A percentile compares a stretch with the other conserved stretches of the same genome.
These are phyloP conservation scores for Skeletonema grethae DNA, from an alignment of 108 stramenopile genomes.

Conservation along the genomic window DNA sequence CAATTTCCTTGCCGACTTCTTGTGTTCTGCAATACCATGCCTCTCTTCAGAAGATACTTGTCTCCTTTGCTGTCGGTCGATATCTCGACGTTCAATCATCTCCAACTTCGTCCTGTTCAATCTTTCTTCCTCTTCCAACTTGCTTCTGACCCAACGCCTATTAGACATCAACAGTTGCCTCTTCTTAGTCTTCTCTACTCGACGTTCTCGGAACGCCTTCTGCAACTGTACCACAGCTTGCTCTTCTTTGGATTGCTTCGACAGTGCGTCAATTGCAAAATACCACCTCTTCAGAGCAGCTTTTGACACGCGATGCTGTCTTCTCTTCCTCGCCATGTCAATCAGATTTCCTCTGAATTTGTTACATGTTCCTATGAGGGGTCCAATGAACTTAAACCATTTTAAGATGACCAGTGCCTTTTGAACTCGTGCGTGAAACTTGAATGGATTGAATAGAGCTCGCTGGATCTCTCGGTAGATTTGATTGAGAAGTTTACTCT, in stretches of 20 bases:
- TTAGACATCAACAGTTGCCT: conserved; percentile 41
- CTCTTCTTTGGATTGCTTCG: conserved; percentile 30
- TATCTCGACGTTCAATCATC: conserved; percentile 30
- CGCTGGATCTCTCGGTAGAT: conserved; percentile 22
- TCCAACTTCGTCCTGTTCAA: conserved; percentile 16
- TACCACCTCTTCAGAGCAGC: conserved; percentile 41
- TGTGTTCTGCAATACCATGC: conserved; percentile 27
- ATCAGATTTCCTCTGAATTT: conserved; percentile 59
- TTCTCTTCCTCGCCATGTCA: conserved; percentile 52
- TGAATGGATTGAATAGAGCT: conserved; percentile 38
- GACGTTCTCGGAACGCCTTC: conserved; percentile 46
- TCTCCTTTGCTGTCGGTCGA: conserved; percentile 41
- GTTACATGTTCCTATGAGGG: conserved; percentile 66
- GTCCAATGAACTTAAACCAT: conserved; percentile 69
- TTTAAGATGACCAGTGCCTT: conserved; percentile 40
- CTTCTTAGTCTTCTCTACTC: conserved; percentile 29
- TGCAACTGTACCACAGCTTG: conserved; percentile 63
- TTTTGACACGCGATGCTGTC: conserved; percentile 46
- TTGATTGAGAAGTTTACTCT: conserved; percentile 22
- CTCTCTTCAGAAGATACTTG: conserved; percentile 62
- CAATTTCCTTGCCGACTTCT: conserved; percentile 28
- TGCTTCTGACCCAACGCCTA: conserved; percentile 25
- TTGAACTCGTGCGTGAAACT: conserved; percentile 25
- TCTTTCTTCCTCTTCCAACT: conserved; percentile 34
- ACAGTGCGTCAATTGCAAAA: conserved; percentile 29